Conservation (phyloP, 257 asterid genomes). For the Gynochthodes officinalis region DNA sequence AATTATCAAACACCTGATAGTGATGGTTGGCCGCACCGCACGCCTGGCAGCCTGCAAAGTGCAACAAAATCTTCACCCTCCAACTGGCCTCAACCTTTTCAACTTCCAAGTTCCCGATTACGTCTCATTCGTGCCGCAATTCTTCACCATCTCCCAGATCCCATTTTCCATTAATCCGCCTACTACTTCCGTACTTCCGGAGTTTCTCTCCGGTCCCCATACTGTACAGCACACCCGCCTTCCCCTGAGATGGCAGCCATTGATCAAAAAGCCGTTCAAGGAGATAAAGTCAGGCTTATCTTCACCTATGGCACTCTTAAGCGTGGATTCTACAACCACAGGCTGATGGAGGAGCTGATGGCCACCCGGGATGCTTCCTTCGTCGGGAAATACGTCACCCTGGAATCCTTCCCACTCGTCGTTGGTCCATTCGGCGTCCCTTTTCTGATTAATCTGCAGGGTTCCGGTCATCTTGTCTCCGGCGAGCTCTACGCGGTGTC, state of each 20-base stretch:
- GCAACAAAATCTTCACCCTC: no score
- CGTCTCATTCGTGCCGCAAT: no score
- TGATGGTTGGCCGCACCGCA: no score
- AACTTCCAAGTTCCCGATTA: no score
- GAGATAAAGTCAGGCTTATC: conserved; percentile 18
- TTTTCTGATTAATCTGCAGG: conserved; percentile 54
- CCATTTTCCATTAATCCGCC: no score
- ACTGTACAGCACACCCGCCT: no score
- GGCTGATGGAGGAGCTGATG: conserved; percentile 35
- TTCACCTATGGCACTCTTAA: conserved; percentile 81
- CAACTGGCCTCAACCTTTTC: no score
- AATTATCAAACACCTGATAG: no score
- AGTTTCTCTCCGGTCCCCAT: no score
- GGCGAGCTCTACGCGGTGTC: conserved; percentile 72
- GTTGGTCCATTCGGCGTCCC: conserved; percentile 77
- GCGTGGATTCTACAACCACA: conserved; percentile 67
- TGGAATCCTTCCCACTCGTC: conserved; percentile 51
- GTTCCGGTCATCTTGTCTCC: conserved; percentile 41
- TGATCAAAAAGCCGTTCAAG: not conserved
- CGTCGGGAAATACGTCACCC: conserved; percentile 47
- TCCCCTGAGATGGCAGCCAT: not conserved
- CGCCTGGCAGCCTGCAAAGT: no score
- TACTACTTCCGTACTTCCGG: no score
- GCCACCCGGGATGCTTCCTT: conserved; percentile 38
- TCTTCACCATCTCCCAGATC: no score